Base-by-base conservation (phyloP, 2,329 filamentous ascomycete species). In the Atkinsonella hypoxylon region DNA sequence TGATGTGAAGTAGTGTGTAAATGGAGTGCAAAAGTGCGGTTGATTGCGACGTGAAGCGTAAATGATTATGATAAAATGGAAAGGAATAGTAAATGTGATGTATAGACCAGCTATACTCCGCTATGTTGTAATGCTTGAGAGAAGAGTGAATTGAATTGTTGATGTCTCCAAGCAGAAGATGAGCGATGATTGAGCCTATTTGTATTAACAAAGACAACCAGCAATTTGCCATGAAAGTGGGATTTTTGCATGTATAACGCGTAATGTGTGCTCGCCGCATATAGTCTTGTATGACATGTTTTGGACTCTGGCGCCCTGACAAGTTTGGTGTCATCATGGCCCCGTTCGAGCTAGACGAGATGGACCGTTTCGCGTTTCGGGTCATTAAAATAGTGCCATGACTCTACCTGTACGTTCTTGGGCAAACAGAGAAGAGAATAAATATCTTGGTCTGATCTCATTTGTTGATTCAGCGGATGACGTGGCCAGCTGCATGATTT, bases 81-180 rank as follows among this genome's bases (percentile, higher is more conserved):
- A 26, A 26, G 1, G 4, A 7, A 26, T 7, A 5, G 8, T 34
- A 6, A 22, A 22, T 43, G 30, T 15, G 13, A 18, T 7, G 36
- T 47, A 51, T 51, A 51, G 49, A 26, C 42, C 34, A 32, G 49
- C 49, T 51, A 51, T 47, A 51, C 49, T 47, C n/a, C 22, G 31
- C 13, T 17, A 47, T 20, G 32, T 34, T n/a, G 26, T 46, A 26
- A 15, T 20, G 26, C 32, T 45, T 17, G 34, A 10, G 31, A 9
- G 40, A 26, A 20, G 18, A 15, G 13, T 42, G 18, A 20, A 43
- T n/a, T 45, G 36, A 26, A 36, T n/a, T 30, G 31, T 26, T 26
- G 26, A 6, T 26, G 26, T 6, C 7, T 26, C 26, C 8, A 7
- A 45, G 31, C 12, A 11, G 26, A 26, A 26, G 8, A 7, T 2